Percentiles rank a stretch among this genome's conserved stretches.
Conservation (phyloP, 2,329 filamentous ascomycete species). For the Diaporthe helianthi region DNA sequence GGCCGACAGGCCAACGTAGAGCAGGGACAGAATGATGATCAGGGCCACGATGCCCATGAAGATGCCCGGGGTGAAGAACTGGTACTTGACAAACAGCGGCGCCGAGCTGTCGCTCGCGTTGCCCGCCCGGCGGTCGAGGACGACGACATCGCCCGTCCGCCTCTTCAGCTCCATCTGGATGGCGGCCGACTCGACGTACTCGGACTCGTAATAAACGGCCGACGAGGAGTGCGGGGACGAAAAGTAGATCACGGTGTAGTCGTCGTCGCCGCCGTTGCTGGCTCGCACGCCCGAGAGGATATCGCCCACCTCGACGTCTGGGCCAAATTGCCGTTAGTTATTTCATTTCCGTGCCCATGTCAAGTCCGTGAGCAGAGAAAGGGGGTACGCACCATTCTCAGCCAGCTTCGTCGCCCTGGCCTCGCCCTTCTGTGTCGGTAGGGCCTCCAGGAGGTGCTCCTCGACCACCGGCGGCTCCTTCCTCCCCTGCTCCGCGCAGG, state of each 20-base stretch:
- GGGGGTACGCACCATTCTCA: slow-evolving; percentile 53
- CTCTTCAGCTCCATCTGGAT: slow-evolving; percentile 80
- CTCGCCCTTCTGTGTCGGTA: slow-evolving; percentile 45
- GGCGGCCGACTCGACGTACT: slow-evolving; percentile 60
- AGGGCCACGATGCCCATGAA: slow-evolving; percentile 84
- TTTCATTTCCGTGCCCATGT: neutral
- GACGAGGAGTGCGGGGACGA: slow-evolving; percentile 56
- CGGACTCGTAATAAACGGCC: slow-evolving; percentile 72
- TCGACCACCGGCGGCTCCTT: slow-evolving; percentile 45
- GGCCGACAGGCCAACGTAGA: slow-evolving; percentile 79
- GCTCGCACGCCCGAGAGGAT: slow-evolving; percentile 48
- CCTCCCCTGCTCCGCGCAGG: slow-evolving; percentile 52
- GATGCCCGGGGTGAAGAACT: slow-evolving; percentile 92
- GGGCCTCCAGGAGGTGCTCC: slow-evolving; percentile 49
- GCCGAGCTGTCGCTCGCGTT: slow-evolving; percentile 50
- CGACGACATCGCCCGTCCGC: slow-evolving; percentile 42
- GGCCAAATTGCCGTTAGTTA: neutral
- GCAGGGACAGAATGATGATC: slow-evolving; percentile 76
- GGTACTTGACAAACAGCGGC: slow-evolving; percentile 87
- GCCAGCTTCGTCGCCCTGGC: slow-evolving; percentile 56
- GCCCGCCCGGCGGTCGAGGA: slow-evolving; percentile 44
- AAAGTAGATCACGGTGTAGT: slow-evolving; percentile 79
- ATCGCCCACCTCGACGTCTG: slow-evolving; percentile 61
- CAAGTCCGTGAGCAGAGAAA: slow-evolving; percentile 36
- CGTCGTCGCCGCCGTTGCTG: slow-evolving; percentile 48